Base-by-base conservation (phyloP, 176 grass and related monocot species). In the Phragmites australis region DNA sequence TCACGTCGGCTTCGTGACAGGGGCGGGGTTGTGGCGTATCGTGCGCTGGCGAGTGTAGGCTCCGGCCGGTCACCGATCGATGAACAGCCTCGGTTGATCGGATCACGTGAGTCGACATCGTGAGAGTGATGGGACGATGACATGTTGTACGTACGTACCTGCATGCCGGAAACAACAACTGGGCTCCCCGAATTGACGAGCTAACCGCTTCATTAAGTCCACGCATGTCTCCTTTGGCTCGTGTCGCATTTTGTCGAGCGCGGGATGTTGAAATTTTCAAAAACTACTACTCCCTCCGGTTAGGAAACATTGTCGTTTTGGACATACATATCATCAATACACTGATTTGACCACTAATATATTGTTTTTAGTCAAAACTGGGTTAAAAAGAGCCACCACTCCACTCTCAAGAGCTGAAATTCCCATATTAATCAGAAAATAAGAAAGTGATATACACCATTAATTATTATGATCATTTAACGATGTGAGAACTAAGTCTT, bases 111-210 rank as follows among this genome's bases (percentile, higher is more conserved):
- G 29, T 8, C 41, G 66, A 66, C 58, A 81, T 1, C 27, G 45
- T 23, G n/a, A n/a, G 41, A 46, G 17, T 61, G 52, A 52, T 51
- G 78, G 41, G 56, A 30, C 15, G 69, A 67, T 5, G 84, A 81
- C 72, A 25, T 63, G 23, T 18, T 7, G 30, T 69, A 45, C 41
- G 60, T 81, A 67, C 49, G 77, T 23, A 18, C 32, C 13, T 21
- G 72, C 78, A 17, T 41, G 85, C 85, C 15, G 25, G n/a, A n/a
- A n/a, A n/a, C n/a, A n/a, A 22, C 86, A 74, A 0, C 74, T 34
- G 68, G 74, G 80, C 47, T 59, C 86, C 68, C 25, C 74, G 5
- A 68, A 37, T 66, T 32, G 81, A 78, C 75, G 27, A n/a, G 15
- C 27, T 48, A 82, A 72, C 48, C 12, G 56, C 46, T 65, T 30